These are phyloP conservation scores for Rhynchospora pubera DNA, from an alignment of 176 grass and related monocot species.

Conservation along the genomic window DNA sequence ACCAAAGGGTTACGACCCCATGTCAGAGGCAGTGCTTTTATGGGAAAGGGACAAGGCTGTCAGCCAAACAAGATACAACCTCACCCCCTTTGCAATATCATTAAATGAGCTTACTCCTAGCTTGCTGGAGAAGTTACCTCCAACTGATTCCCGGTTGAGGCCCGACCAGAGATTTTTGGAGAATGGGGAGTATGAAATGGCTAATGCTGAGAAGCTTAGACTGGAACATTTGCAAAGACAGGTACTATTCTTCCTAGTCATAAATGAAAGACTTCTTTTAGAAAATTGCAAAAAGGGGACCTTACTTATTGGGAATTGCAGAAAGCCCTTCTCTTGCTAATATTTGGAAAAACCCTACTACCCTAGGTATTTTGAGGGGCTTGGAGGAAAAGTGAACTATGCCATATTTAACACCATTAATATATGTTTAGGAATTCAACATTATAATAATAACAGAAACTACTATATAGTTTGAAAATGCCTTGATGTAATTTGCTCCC, in stretches of 20 bases:
- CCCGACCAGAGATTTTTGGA: conserved; percentile 92
- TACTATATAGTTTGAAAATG: not conserved
- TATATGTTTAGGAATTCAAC: not conserved
- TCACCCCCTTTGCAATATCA: conserved; percentile 91
- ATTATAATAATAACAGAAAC: not conserved
- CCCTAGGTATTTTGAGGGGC: not conserved
- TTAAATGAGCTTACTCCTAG: conserved; percentile 62
- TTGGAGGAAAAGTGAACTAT: not conserved
- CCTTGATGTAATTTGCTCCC: not conserved
- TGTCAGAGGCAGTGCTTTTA: conserved; percentile 85
- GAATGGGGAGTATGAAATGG: conserved; percentile 97
- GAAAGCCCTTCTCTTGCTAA: no score
- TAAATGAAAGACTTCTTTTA: not conserved
- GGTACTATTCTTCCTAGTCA: conserved; percentile 31
- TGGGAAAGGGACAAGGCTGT: conserved; percentile 82
- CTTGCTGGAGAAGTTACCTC: conserved; percentile 59
- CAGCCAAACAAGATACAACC: conserved; percentile 84
- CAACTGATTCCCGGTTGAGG: conserved; percentile 83
- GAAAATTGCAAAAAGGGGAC: no score
- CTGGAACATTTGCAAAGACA: conserved; percentile 97
- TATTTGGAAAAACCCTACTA: no score
- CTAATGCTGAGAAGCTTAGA: conserved; percentile 93
- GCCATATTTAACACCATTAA: not conserved
- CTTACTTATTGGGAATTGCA: not conserved
- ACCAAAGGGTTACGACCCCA: conserved; percentile 84